phyloP scores from a whole-genome alignment of 495 filamentous ascomycete genomes.

The Bathelium albidoporum region DNA sequence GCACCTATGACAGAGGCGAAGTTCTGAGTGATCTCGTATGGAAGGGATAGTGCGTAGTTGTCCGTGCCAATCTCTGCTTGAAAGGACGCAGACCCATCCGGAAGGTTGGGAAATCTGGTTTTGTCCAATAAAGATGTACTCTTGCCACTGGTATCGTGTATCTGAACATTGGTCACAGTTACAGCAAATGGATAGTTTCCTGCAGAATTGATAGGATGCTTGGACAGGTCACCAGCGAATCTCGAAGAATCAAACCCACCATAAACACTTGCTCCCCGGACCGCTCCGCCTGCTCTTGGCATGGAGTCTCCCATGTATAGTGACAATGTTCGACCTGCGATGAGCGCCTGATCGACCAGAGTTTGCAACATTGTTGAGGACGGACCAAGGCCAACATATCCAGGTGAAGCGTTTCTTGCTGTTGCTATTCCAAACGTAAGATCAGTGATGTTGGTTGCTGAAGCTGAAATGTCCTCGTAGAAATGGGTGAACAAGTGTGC shows the following conservation, averaged over 20 bases:
- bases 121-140: slow-evolving; percentile 25
- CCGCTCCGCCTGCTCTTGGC: slow-evolving; percentile 19
- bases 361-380: slow-evolving; percentile 22
- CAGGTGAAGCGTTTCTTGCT: slow-evolving; percentile 14
- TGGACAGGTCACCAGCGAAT: slow-evolving; percentile 17
- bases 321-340: slow-evolving; percentile 25
- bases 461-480: slow-evolving; percentile 25
- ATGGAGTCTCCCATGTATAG: slow-evolving; percentile 25
- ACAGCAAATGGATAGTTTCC: slow-evolving; percentile 19
- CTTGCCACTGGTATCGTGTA: slow-evolving; percentile 14
- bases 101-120: slow-evolving; percentile 17
- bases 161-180: slow-evolving; percentile 23
- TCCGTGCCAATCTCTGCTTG: slow-evolving; percentile 25
- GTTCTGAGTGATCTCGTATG: slow-evolving; percentile 26
- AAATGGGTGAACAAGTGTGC: slow-evolving; percentile 28
- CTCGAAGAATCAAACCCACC: slow-evolving; percentile 29
- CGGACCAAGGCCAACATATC: slow-evolving; percentile 23
- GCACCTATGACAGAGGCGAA: slow-evolving; percentile 20
- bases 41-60: slow-evolving; percentile 25
- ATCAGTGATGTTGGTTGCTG: slow-evolving; percentile 16
- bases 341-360: slow-evolving; percentile 15
- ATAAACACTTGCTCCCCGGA: slow-evolving; percentile 23
- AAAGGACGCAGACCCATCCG: slow-evolving; percentile 15
- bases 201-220: slow-evolving; percentile 18
- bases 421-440: slow-evolving; percentile 20